Conservation (phyloP, 306 rosid genomes). For the Fragaria nilgerrensis region DNA sequence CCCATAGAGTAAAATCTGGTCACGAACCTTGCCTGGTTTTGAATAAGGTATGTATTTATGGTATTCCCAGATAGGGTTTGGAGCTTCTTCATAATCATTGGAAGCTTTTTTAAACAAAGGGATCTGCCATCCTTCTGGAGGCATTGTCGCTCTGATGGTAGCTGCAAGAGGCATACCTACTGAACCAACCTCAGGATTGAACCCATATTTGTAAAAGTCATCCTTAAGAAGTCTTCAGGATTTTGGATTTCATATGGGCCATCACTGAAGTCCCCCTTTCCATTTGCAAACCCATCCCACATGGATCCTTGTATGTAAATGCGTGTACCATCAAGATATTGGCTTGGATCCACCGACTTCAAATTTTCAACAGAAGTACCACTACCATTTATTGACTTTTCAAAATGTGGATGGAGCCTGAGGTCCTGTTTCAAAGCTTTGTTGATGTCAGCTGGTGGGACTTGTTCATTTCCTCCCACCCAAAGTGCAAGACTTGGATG, state of each 20-base stretch:
- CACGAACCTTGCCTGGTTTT: constrained; percentile 73
- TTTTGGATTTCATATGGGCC: constrained; percentile 95
- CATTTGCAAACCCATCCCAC: constrained; percentile 97
- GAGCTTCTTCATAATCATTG: constrained; percentile 72
- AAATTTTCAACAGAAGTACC: constrained; percentile 29
- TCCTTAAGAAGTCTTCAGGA: constrained; percentile 76
- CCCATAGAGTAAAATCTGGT: constrained; percentile 87
- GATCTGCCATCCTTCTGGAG: constrained; percentile 81
- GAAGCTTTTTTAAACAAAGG: constrained; percentile 72
- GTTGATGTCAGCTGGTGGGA: constrained; percentile 81
- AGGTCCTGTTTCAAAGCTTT: constrained; percentile 65
- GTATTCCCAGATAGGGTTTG: constrained; percentile 93
- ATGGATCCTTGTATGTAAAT: constrained; percentile 78
- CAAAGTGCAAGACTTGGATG: constrained; percentile 96
- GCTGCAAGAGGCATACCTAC: constrained; percentile 91
- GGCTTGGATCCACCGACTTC: constrained; percentile 60
- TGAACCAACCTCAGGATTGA: constrained; percentile 96
- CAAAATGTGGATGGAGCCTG: constrained; percentile 71
- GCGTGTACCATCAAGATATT: constrained; percentile 89
- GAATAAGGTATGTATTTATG: constrained; percentile 93
- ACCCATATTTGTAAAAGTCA: constrained; percentile 60
- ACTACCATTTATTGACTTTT: constrained; percentile 28
- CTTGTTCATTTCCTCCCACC: constrained; percentile 98
- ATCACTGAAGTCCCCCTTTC: constrained; percentile 75
- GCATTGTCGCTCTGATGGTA: constrained; percentile 95